Evolutionary conservation across 2,329 filamentous ascomycete genomes (phyloP).

Genomic region (Stenocarpella maydis): DNA sequence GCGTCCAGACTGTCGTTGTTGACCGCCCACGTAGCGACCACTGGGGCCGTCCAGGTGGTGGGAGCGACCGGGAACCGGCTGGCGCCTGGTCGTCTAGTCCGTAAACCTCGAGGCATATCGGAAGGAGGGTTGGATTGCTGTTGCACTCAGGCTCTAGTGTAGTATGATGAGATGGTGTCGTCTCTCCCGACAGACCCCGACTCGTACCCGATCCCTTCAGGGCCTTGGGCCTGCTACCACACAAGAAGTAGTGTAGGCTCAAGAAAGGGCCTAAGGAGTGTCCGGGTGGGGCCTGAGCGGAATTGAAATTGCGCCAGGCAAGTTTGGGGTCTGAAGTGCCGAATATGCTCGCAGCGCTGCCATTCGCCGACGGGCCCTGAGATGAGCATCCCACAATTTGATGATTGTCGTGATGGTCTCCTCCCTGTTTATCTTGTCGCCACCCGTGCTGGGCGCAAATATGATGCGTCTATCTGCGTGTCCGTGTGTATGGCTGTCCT

Average conservation of each 20-base stretch:
- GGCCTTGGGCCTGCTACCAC: not conserved
- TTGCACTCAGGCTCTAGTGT: not conserved
- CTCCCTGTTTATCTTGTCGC: conserved; percentile 8
- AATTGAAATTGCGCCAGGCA: conserved; percentile 22
- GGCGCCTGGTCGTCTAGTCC: not conserved
- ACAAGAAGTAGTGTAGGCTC: not conserved
- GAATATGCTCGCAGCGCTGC: conserved; percentile 20
- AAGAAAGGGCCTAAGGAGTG: not conserved
- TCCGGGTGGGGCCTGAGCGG: conserved; percentile 17
- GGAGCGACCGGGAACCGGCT: not conserved
- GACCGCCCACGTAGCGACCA: not conserved
- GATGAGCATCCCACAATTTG: conserved; percentile 23
- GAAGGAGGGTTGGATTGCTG: not conserved
- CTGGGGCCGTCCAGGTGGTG: not conserved
- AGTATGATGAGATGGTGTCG: not conserved
- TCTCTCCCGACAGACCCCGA: not conserved
- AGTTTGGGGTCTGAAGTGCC: conserved; percentile 28
- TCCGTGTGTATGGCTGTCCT: not conserved
- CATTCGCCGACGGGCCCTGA: conserved; percentile 21
- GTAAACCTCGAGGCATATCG: not conserved
- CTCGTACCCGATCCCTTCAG: not conserved
- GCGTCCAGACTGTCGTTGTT: not conserved
- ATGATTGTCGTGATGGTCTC: conserved; percentile 19
- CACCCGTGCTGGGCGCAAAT: conserved; percentile 8
- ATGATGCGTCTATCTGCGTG: not conserved